These are phyloP conservation scores for Solanum chilense DNA, from an alignment of 257 asterid species.

Conservation along the genomic window DNA sequence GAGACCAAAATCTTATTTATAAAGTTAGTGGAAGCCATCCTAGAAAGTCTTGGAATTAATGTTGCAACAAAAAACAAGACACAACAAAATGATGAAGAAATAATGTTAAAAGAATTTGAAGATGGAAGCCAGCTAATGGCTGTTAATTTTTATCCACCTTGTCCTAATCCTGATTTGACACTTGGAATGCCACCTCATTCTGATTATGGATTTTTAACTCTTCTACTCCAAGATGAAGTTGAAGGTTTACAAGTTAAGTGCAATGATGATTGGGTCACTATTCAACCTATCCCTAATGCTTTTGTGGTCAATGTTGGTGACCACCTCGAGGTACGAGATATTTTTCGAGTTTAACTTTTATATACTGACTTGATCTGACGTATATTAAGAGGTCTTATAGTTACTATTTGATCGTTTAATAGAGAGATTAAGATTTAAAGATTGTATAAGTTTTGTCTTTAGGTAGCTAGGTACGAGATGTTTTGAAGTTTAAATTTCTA, in stretches of 20 bases:
- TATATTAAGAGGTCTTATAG: neutral
- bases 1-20: constrained; percentile 47
- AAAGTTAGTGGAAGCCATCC: constrained; percentile 55
- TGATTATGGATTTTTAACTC: constrained; percentile 74
- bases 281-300: constrained; percentile 71
- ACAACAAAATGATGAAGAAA: constrained; percentile 7
- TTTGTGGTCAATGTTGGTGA: constrained; percentile 91
- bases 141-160: constrained; percentile 71
- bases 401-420: neutral
- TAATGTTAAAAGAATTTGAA: constrained; percentile 34
- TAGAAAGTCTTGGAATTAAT: constrained; percentile 56
- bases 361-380: accelerated
- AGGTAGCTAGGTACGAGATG: neutral
- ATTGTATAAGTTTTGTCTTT: neutral
- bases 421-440: neutral
- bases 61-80: constrained; percentile 12
- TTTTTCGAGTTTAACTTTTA: neutral
- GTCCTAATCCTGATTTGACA: constrained; percentile 87
- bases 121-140: constrained; percentile 91
- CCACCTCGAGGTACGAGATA: constrained; percentile 68
- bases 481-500: no score
- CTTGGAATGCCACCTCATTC: constrained; percentile 93
- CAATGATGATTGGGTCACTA: constrained; percentile 42
- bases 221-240: constrained; percentile 82
- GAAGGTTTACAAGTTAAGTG: constrained; percentile 60